phyloP scores from a whole-genome alignment of 2,329 filamentous ascomycete genomes.

The Graphiopsis chlorocephala region DNA sequence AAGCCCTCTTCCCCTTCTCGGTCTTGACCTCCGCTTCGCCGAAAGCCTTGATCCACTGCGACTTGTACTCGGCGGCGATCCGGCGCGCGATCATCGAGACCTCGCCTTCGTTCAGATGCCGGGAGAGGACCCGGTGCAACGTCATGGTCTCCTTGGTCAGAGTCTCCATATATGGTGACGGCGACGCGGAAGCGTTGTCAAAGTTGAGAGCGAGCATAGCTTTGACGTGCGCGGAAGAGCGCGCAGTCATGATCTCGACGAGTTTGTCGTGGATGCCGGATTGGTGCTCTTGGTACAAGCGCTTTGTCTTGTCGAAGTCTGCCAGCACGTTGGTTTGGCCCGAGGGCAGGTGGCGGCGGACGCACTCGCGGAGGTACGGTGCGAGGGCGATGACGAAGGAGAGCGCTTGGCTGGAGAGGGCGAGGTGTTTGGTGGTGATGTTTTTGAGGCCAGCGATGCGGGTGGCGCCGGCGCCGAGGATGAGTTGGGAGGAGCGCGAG shows the following conservation, averaged over 20 bases:
- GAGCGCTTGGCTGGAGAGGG: constrained; percentile 83
- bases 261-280: constrained; percentile 88
- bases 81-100: constrained; percentile 81
- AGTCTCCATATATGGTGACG: constrained; percentile 78
- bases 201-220: constrained; percentile 73
- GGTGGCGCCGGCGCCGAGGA: constrained; percentile 90
- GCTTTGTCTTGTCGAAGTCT: constrained; percentile 85
- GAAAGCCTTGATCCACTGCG: constrained; percentile 73
- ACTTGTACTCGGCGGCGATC: constrained; percentile 78
- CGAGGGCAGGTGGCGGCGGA: constrained; percentile 67
- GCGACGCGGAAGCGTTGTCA: constrained; percentile 52
- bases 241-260: constrained; percentile 84
- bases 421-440: constrained; percentile 93
- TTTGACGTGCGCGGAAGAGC: constrained; percentile 70
- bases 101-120: constrained; percentile 73
- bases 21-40: constrained; percentile 63
- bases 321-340: constrained; percentile 49
- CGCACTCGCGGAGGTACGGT: constrained; percentile 87
- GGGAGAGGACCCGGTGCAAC: constrained; percentile 77
- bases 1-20: constrained; percentile 69
- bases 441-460: constrained; percentile 86
- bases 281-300: constrained; percentile 84
- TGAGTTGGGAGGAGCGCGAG: constrained; percentile 91
- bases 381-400: constrained; percentile 84
- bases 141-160: constrained; percentile 82